Base-by-base conservation (phyloP, 441 rosid genomes). In the Aleurites moluccanus region DNA sequence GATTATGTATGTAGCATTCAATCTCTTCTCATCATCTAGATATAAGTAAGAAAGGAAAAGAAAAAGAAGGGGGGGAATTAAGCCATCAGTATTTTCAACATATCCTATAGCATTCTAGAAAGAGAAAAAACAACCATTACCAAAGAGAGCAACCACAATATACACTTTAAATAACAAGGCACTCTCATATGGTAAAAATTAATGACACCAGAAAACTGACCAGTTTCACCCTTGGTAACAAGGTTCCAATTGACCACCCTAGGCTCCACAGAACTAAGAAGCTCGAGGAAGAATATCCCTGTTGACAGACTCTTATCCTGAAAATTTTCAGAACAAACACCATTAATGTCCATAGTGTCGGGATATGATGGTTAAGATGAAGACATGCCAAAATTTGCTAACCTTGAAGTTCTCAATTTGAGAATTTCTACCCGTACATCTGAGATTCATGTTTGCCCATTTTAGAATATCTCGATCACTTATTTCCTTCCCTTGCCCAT, bases 211-310 rank as follows among this genome's bases (percentile, higher is more conserved):
- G 35, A n/a, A 67, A 59, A 65, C 20, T 35, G 81, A 92, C 97
- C 97, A 7, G 81, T 85, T 88, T 91, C 89, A 67, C 95, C 98
- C 88, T 89, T 91, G 73, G 98, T 93, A 73, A 91, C 95, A 69
- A 93, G 92, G 69, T 91, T 93, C 92, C 95, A 93, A 55, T 93
- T 93, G 69, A 93, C 96, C 73, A 94, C 97, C 97, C 97, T 86
- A 44, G 97, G 93, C 83, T 94, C 98, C 80, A 88, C 97, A 1
- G 97, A 85, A 78, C 92, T 89, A 6, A 94, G 89, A 78, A 92
- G 95, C 78, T 92, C 97, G 2, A 94, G 97, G 85, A 94, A 89
- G 89, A 92, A 91, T 64, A 94, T 73, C 49, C 98, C 97, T 10
- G 49, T 86, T 0, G 95, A 83, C 35, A 94, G 77, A 77, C 85